Percentiles rank a stretch among this genome's conserved stretches.
These are phyloP conservation scores for Dothistroma pini DNA, from an alignment of 2,329 filamentous ascomycete genomes.

Conservation along the genomic window DNA sequence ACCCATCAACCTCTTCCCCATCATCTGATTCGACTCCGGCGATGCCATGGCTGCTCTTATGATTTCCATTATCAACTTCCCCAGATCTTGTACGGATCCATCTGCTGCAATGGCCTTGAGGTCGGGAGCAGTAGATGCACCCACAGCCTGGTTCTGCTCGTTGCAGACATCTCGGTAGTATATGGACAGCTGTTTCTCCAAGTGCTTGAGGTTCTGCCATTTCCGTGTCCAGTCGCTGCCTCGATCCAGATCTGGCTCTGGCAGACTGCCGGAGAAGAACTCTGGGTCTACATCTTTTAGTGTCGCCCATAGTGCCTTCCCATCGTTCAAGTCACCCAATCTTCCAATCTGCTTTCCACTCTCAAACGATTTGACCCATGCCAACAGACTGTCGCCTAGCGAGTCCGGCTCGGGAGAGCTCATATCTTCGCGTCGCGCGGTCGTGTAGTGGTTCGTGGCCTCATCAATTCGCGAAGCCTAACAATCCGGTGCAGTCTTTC, in stretches of 20 bases:
- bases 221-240: conserved; percentile 49
- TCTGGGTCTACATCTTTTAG: conserved; percentile 46
- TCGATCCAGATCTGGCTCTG: conserved; percentile 43
- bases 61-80: conserved; percentile 47
- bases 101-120: conserved; percentile 49
- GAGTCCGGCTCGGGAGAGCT: conserved; percentile 22
- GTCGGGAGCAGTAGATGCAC: conserved; percentile 40
- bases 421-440: conserved; percentile 14
- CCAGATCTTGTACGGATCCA: conserved; percentile 36
- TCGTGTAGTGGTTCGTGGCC: not conserved
- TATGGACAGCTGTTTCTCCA: conserved; percentile 47
- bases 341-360: conserved; percentile 35
- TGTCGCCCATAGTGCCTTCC: conserved; percentile 47
- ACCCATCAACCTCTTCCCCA: conserved; percentile 37
- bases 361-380: conserved; percentile 46
- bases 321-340: conserved; percentile 46
- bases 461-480: not conserved
- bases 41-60: conserved; percentile 48
- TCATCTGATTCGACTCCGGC: conserved; percentile 47
- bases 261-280: conserved; percentile 48
- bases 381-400: conserved; percentile 31
- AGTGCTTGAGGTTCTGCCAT: conserved; percentile 53
- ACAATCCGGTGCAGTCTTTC: not conserved
- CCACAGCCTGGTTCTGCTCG: conserved; percentile 34
- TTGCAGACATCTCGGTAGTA: conserved; percentile 47